phyloP scores from a whole-genome alignment of 257 asterid genomes.

The Solanum gandarillasii region DNA sequence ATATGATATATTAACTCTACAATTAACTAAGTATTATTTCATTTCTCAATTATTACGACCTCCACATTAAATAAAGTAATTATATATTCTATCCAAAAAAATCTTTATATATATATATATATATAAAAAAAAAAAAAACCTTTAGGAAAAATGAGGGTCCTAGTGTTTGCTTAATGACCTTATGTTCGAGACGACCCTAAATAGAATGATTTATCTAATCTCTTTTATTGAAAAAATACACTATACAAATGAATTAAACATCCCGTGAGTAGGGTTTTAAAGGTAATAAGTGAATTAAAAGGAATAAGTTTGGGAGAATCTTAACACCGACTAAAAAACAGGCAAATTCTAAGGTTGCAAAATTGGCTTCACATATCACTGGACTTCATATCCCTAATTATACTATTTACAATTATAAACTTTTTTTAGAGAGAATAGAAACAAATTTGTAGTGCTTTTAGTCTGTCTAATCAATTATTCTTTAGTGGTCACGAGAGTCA shows the following conservation, averaged over 20 bases:
- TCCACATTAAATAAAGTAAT: too few relatives aligned
- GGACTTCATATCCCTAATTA: not conserved
- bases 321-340: not conserved
- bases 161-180: too few relatives aligned
- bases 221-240: not conserved
- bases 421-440: not conserved
- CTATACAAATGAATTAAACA: not conserved
- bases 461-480: not conserved
- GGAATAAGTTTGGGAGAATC: not conserved
- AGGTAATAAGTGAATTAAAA: not conserved
- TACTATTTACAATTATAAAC: not conserved
- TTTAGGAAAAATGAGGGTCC: too few relatives aligned
- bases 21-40: too few relatives aligned
- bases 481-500: not conserved
- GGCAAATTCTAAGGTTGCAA: not conserved
- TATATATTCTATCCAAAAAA: too few relatives aligned
- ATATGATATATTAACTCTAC: too few relatives aligned
- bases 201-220: too few relatives aligned
- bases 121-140: too few relatives aligned
- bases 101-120: too few relatives aligned
- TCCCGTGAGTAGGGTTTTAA: not conserved
- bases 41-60: too few relatives aligned
- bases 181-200: fast-evolving
- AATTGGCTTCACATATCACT: constrained; percentile 6
- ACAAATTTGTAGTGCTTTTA: not conserved